These are phyloP conservation scores for Yamadazyma trypodendri DNA, from an alignment of 1,139 yeast genomes.

Conservation along the genomic window DNA sequence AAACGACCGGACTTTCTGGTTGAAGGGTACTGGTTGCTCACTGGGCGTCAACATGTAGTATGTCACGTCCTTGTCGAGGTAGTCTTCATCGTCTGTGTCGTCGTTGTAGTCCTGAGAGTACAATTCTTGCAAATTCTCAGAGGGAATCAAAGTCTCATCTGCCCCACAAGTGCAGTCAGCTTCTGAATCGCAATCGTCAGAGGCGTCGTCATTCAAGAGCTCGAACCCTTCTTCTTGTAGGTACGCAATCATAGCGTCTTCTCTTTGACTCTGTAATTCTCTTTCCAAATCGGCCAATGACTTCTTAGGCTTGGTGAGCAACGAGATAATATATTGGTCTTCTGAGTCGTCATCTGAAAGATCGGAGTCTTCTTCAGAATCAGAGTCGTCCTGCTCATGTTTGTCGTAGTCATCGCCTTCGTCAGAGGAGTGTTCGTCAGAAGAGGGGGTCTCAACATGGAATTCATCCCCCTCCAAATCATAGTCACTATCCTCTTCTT, in stretches of 20 bases:
- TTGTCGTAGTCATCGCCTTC: no score
- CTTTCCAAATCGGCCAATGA: conserved; percentile 4
- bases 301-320: conserved; percentile 1
- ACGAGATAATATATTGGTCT: not conserved
- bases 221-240: conserved; percentile 1
- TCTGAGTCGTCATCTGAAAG: not conserved
- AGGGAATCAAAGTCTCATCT: not conserved
- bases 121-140: not conserved
- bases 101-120: conserved; percentile 6
- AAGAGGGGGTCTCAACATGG: no score
- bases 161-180: not conserved
- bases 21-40: conserved; percentile 5
- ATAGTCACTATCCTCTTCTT: not conserved
- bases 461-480: no score
- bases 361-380: conserved; percentile 1
- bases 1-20: not conserved
- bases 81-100: conserved; percentile 7
- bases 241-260: conserved; percentile 8
- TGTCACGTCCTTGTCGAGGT: conserved; percentile 8
- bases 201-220: not conserved
- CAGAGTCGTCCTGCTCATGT: no score
- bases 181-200: not conserved
- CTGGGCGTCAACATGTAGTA: conserved; percentile 8
- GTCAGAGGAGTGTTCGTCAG: not conserved
- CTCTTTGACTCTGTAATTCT: conserved; percentile 4